phyloP scores from a whole-genome alignment of 495 filamentous ascomycete species.

The Lichina pygmaea region DNA sequence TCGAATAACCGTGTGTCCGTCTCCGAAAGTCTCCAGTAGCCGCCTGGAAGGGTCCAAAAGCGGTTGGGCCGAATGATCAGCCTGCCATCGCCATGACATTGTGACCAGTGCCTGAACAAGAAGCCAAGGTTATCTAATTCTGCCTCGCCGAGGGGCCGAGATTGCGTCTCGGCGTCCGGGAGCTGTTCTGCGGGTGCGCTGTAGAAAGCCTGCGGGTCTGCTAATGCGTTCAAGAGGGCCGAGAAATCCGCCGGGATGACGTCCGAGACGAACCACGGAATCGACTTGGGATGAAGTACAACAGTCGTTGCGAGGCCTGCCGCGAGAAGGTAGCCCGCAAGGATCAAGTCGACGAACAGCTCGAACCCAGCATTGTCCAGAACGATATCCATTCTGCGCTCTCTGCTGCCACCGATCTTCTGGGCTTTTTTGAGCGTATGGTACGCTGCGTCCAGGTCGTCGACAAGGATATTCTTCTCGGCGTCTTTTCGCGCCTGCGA shows the following conservation, averaged over 20 bases:
- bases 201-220: constrained; percentile 50
- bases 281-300: constrained; percentile 76
- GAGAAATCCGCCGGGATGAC: constrained; percentile 67
- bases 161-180: constrained; percentile 21
- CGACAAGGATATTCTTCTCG: constrained; percentile 72
- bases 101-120: constrained; percentile 58
- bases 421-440: constrained; percentile 33
- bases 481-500: constrained; percentile 56
- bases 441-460: constrained; percentile 55
- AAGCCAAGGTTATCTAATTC: constrained; percentile 42
- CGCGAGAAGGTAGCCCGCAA: constrained; percentile 68
- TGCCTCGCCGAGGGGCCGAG: constrained; percentile 30
- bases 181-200: constrained; percentile 36
- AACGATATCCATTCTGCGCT: constrained; percentile 65
- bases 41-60: constrained; percentile 72
- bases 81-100: constrained; percentile 54
- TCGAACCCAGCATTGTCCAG: constrained; percentile 95
- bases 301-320: constrained; percentile 60
- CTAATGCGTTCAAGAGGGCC: constrained; percentile 49
- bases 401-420: constrained; percentile 19
- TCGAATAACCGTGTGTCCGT: constrained; percentile 37
- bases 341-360: constrained; percentile 75
- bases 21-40: constrained; percentile 63
- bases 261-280: constrained; percentile 96
- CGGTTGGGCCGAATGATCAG: constrained; percentile 50